Conservation (phyloP, 495 filamentous ascomycete genomes). For the Jackrogersella minutella region DNA sequence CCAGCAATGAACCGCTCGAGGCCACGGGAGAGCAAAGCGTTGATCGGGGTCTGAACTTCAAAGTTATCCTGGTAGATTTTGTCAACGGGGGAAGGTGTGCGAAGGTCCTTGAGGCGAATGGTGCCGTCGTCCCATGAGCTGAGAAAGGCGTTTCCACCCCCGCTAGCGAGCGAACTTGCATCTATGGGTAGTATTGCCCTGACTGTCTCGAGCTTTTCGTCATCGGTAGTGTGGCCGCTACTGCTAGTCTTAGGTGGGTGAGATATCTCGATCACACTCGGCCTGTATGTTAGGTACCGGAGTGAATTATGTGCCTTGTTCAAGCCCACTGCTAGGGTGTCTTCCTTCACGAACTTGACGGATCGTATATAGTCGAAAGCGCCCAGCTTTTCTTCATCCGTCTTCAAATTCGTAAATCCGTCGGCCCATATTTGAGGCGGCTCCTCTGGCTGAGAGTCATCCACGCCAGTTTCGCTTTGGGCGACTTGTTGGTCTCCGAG, state of each 20-base stretch:
- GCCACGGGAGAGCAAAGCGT: constrained; percentile 52
- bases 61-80: constrained; percentile 56
- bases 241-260: constrained; percentile 24
- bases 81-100: constrained; percentile 48
- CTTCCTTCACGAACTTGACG: constrained; percentile 49
- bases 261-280: constrained; percentile 46
- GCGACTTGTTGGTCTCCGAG: neutral
- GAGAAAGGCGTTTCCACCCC: constrained; percentile 50
- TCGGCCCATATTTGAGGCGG: constrained; percentile 12
- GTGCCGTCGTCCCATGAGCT: constrained; percentile 59
- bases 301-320: constrained; percentile 48
- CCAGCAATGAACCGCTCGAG: constrained; percentile 54
- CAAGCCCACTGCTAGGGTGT: constrained; percentile 48
- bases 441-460: neutral
- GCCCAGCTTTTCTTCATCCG: neutral
- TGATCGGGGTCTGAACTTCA: constrained; percentile 49
- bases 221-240: neutral
- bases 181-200: constrained; percentile 52
- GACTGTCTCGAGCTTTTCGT: constrained; percentile 31
- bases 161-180: constrained; percentile 33
- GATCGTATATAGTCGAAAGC: constrained; percentile 40
- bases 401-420: constrained; percentile 22
- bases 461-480: neutral
- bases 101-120: constrained; percentile 54
- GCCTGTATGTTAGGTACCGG: constrained; percentile 50